Conservation (phyloP, 208 protist species). For the Wallacemonas sp. region DNA sequence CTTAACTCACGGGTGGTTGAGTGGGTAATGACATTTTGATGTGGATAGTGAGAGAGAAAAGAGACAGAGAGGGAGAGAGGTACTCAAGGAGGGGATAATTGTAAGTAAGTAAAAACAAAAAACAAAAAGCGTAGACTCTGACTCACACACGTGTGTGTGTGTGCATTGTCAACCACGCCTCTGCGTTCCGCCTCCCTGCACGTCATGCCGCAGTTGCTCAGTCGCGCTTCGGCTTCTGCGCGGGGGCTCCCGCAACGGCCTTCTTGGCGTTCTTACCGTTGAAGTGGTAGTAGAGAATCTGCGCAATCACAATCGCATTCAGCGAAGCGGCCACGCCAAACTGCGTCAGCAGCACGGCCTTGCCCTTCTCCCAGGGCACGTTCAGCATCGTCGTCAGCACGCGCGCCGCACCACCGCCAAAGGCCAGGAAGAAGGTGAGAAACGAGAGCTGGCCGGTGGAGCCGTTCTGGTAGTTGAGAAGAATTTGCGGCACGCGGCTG, state of each 20-base stretch:
- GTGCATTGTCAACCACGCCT: no score
- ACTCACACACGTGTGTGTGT: no score
- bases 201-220: neutral
- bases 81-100: no score
- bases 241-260: neutral
- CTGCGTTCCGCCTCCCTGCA: no score
- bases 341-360: constrained; percentile 64
- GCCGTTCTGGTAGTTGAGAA: constrained; percentile 61
- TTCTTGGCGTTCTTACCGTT: constrained; percentile 6
- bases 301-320: constrained; percentile 65
- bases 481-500: constrained; percentile 82
- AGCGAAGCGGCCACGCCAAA: constrained; percentile 59
- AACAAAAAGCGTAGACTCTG: no score
- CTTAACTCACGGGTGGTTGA: no score
- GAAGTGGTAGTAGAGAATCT: constrained; percentile 67
- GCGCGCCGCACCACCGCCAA: constrained; percentile 68
- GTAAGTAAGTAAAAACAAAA: no score
- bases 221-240: constrained; percentile 4
- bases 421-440: constrained; percentile 82
- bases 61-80: no score
- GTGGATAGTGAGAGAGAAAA: no score
- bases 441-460: constrained; percentile 81
- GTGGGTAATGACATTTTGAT: no score
- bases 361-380: constrained; percentile 79
- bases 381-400: constrained; percentile 82